Conservation (phyloP, 768 basidiomycete genomes). For the Pleurotus eryngii region DNA sequence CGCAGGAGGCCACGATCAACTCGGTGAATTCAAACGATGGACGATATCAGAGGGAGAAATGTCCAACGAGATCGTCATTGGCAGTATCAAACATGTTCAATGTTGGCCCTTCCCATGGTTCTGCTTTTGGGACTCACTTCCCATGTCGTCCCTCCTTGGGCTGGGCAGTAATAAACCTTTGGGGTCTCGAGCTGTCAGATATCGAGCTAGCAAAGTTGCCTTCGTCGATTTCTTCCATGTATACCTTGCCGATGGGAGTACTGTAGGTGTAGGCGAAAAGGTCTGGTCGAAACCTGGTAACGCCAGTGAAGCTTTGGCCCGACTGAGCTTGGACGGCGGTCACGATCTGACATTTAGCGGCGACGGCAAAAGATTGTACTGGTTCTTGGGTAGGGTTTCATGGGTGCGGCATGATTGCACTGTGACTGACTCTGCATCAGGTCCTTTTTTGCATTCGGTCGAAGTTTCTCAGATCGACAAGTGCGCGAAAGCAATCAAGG, state of each 20-base stretch:
- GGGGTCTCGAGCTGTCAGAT: conserved; percentile 9
- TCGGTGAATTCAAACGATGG: conserved; percentile 44
- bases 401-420: not conserved
- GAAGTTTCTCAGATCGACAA: conserved; percentile 48
- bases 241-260: conserved; percentile 46
- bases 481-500: conserved; percentile 46
- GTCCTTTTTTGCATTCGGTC: conserved; percentile 61
- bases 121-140: not conserved
- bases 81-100: conserved; percentile 19
- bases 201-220: conserved; percentile 40
- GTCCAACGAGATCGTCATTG: conserved; percentile 54
- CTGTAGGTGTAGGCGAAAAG: conserved; percentile 35
- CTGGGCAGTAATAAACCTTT: not conserved
- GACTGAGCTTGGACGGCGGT: conserved; percentile 71
- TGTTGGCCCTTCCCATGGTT: conserved; percentile 1
- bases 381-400: conserved; percentile 60
- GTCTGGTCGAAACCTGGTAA: conserved; percentile 73
- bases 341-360: conserved; percentile 64
- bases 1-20: conserved; percentile 37
- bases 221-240: conserved; percentile 73
- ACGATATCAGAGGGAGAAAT: conserved; percentile 53
- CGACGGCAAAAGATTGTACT: conserved; percentile 65
- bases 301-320: conserved; percentile 55
- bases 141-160: not conserved
- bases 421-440: conserved; percentile 24